Percentiles rank a stretch among this genome's conserved stretches.
Conservation (phyloP, 768 basidiomycete genomes). For the Chalciporus chontae region DNA sequence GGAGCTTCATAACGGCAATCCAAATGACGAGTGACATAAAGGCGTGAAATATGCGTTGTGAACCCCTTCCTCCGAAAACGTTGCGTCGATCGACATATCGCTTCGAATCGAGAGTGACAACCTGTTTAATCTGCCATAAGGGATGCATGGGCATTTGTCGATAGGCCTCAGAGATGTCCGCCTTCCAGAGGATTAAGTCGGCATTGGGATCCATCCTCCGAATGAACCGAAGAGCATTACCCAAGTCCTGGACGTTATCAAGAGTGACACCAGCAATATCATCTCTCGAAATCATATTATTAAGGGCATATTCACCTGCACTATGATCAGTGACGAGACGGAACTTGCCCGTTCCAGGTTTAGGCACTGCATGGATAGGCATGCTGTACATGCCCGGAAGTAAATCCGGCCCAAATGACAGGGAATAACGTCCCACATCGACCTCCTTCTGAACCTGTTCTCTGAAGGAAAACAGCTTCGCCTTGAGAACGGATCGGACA, state of each 20-base stretch:
- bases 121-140: constrained; percentile 40
- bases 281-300: constrained; percentile 26
- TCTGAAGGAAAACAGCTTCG: too few species aligned
- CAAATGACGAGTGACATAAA: constrained; percentile 32
- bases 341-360: constrained; percentile 37
- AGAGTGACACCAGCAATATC: constrained; percentile 26
- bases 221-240: background rate
- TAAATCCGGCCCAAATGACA: constrained; percentile 19
- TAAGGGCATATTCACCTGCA: constrained; percentile 31
- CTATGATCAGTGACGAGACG: constrained; percentile 40
- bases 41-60: constrained; percentile 24
- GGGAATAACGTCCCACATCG: background rate
- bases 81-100: constrained; percentile 22
- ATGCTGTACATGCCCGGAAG: constrained; percentile 41
- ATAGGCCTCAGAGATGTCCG: constrained; percentile 38
- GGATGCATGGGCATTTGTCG: constrained; percentile 35
- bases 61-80: constrained; percentile 23
- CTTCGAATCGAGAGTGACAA: constrained; percentile 23
- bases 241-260: constrained; percentile 35
- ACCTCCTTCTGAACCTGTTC: background rate
- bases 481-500: too few species aligned
- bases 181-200: constrained; percentile 25
- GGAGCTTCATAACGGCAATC: constrained; percentile 21
- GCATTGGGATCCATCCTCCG: accelerated
- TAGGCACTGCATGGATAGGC: constrained; percentile 39